Conservation (phyloP, 805 yeast genomes). For the Torulaspora indica region DNA sequence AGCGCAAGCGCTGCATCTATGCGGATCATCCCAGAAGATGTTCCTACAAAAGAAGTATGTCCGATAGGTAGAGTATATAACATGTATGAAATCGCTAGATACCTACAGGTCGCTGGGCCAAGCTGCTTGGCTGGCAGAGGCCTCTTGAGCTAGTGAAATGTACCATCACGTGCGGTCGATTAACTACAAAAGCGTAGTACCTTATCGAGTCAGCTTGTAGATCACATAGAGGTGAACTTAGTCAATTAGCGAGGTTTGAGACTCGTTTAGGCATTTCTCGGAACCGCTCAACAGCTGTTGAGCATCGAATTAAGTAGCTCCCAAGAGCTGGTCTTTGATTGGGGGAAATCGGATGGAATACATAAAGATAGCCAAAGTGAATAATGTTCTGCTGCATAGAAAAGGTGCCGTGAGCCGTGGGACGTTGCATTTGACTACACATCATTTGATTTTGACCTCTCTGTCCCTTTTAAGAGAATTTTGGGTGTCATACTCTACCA, state of each 20-base stretch:
- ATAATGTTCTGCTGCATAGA: conserved; percentile 51
- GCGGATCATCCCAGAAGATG: neutral
- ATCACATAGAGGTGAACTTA: neutral
- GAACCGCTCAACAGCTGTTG: no score
- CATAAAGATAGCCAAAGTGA: conserved; percentile 50
- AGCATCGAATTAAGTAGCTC: neutral
- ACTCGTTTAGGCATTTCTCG: no score
- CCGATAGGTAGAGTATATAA: neutral
- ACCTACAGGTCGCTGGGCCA: no score
- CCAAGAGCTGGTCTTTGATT: neutral
- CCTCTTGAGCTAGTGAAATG: no score
- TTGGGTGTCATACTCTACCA: conserved; percentile 89
- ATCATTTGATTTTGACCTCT: conserved; percentile 64
- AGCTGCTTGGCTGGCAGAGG: neutral
- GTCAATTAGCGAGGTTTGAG: neutral
- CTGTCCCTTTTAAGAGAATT: conserved; percentile 50
- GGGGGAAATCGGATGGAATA: conserved; percentile 43
- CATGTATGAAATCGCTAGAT: neutral
- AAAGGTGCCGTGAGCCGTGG: conserved; percentile 56
- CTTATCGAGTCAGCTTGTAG: neutral
- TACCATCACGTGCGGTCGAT: neutral
- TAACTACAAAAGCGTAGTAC: neutral
- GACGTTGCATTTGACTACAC: conserved; percentile 64
- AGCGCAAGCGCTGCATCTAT: neutral
- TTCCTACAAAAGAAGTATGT: neutral